phyloP scores from a whole-genome alignment of 192 early-diverging fungal species.

The Haplosporangium gracile region DNA sequence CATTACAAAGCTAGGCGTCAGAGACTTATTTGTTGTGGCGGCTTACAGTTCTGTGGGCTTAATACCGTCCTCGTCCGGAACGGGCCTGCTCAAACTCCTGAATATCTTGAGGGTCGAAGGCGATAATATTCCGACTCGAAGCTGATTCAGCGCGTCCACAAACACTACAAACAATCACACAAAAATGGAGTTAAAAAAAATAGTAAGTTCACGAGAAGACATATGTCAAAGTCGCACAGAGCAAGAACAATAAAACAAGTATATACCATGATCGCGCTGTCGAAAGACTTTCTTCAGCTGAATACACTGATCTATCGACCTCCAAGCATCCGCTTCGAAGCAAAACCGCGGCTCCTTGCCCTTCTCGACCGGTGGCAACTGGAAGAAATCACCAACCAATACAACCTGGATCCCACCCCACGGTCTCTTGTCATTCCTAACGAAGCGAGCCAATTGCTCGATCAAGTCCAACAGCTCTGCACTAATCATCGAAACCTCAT shows the following conservation, averaged over 20 bases:
- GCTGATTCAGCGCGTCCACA: slow-evolving; percentile 86
- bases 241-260: neutral
- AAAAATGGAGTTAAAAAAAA: neutral
- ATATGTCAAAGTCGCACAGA: neutral
- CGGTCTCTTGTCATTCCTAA: slow-evolving; percentile 53
- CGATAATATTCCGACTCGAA: slow-evolving; percentile 80
- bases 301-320: slow-evolving; percentile 63
- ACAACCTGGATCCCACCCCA: slow-evolving; percentile 85
- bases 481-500: slow-evolving; percentile 87
- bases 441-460: slow-evolving; percentile 69
- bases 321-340: slow-evolving; percentile 76
- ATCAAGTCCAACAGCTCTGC: slow-evolving; percentile 78
- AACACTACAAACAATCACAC: slow-evolving; percentile 56
- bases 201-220: neutral
- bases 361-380: slow-evolving; percentile 79
- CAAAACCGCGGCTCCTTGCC: slow-evolving; percentile 60
- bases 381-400: slow-evolving; percentile 84
- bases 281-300: slow-evolving; percentile 84
- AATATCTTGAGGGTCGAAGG: slow-evolving; percentile 55
- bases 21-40: neutral
- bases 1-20: neutral
- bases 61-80: slow-evolving; percentile 60
- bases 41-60: slow-evolving; percentile 79
- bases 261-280: slow-evolving; percentile 77
- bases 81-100: slow-evolving; percentile 61